phyloP scores from a whole-genome alignment of 2,329 filamentous ascomycete genomes.

The Aspergillus sp. region DNA sequence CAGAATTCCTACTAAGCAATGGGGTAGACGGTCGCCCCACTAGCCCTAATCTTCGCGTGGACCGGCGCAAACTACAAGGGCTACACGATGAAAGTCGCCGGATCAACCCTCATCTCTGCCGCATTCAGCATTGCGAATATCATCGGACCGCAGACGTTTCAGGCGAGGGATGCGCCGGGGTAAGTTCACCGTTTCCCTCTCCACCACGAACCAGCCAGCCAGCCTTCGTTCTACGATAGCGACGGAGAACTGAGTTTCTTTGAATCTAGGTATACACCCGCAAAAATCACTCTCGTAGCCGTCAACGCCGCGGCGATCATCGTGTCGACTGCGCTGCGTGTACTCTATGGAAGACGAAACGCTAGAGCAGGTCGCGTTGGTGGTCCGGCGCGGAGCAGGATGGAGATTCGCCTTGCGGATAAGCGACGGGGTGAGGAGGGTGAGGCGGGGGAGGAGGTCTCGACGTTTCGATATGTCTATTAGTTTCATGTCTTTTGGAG shows the following conservation, averaged over 20 bases:
- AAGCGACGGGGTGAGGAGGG: constrained; percentile 19
- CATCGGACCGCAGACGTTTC: constrained; percentile 50
- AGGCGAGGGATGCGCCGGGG: constrained; percentile 47
- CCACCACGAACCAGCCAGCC: no score
- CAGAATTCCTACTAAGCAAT: no score
- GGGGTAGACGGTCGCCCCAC: constrained; percentile 41
- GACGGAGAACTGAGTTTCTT: not conserved
- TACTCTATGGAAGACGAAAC: constrained; percentile 35
- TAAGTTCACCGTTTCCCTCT: constrained; percentile 19
- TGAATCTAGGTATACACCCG: constrained; percentile 32
- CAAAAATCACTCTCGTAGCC: constrained; percentile 46
- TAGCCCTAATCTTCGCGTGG: constrained; percentile 50
- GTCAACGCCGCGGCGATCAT: constrained; percentile 36
- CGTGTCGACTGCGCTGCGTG: constrained; percentile 29
- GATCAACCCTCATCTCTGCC: constrained; percentile 49
- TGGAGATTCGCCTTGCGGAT: constrained; percentile 26
- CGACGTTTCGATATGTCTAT: constrained; percentile 37
- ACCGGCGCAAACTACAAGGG: constrained; percentile 54
- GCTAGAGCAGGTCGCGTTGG: constrained; percentile 25
- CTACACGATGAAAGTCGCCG: constrained; percentile 51
- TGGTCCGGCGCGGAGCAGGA: constrained; percentile 26
- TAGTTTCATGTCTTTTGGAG: constrained; percentile 9
- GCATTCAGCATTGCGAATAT: constrained; percentile 45
- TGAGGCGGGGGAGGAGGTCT: constrained; percentile 24
- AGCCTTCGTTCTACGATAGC: no score